A percentile compares a stretch with the other conserved stretches of the same genome.
Conservation (phyloP, 371 early-diverging fungal genomes). For the Synchytrium microbalum region DNA sequence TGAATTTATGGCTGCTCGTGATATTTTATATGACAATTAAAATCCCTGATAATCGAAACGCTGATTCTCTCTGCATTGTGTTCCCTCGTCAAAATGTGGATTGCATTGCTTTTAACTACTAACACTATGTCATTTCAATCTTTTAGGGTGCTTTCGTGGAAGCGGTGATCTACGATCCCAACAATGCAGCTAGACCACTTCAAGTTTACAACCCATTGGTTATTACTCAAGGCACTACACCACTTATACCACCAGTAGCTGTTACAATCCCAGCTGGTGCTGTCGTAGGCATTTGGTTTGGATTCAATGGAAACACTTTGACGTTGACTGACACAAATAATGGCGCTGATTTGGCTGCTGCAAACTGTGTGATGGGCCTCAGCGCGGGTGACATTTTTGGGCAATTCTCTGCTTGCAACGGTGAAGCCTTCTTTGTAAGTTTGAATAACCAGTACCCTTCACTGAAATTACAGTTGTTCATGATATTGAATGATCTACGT, state of each 20-base stretch:
- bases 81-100: no score
- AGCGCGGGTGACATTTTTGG: conserved; percentile 15
- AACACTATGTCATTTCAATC: no score
- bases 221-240: conserved; percentile 20
- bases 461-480: conserved; percentile 14
- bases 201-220: conserved; percentile 26
- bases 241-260: conserved; percentile 19
- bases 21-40: no score
- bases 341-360: conserved; percentile 17
- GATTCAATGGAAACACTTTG: conserved; percentile 22
- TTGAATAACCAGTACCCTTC: no score
- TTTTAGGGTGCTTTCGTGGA: no score
- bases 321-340: conserved; percentile 16
- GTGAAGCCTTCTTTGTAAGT: conserved; percentile 16
- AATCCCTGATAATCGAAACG: no score
- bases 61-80: no score
- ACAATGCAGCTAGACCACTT: conserved; percentile 12
- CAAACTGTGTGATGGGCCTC: conserved; percentile 21
- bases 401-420: conserved; percentile 33
- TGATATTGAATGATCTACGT: conserved; percentile 22
- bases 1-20: no score
- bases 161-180: conserved; percentile 21
- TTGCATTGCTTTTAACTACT: no score
- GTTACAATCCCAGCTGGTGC: conserved; percentile 23
- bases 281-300: conserved; percentile 32